Percentiles rank a stretch among this genome's conserved stretches.
Conservation (phyloP, 306 rosid species). For the Casuarina equisetifolia region DNA sequence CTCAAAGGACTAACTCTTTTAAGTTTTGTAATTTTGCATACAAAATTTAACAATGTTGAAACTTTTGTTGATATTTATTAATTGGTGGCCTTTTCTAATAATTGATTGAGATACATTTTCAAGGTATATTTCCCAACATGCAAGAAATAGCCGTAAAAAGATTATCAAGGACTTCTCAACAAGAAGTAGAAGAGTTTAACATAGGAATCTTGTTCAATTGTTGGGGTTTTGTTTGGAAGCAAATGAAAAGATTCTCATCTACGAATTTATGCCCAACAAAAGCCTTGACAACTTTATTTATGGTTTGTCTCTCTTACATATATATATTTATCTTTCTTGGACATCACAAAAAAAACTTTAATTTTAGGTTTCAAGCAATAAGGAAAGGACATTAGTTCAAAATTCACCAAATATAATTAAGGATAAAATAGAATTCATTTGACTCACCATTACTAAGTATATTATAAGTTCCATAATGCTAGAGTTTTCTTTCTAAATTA, state of each 20-base stretch:
- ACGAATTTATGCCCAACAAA: slow-evolving; percentile 34
- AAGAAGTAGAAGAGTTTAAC: slow-evolving; percentile 33
- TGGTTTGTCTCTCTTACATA: not conserved
- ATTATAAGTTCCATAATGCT: not conserved
- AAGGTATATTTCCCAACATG: slow-evolving; percentile 27
- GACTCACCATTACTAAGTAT: too few species aligned
- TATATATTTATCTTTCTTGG: not conserved
- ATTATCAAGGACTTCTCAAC: slow-evolving; percentile 28
- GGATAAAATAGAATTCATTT: too few species aligned
- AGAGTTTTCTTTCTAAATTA: not conserved
- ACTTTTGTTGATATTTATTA: too few species aligned
- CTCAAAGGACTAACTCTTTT: too few species aligned
- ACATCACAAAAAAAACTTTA: too few species aligned
- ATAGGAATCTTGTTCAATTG: slow-evolving; percentile 29
- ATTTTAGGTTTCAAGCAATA: too few species aligned
- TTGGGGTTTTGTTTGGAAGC: slow-evolving; percentile 37
- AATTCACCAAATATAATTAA: too few species aligned
- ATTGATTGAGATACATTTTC: not conserved
- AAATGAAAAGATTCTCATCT: slow-evolving; percentile 34
- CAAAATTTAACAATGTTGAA: too few species aligned
- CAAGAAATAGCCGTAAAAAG: slow-evolving; percentile 28
- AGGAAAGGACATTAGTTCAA: too few species aligned
- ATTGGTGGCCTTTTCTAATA: too few species aligned
- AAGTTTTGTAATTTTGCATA: too few species aligned
- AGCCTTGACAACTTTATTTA: slow-evolving; percentile 30